A percentile compares a stretch with the other conserved stretches of the same genome.
Conservation (phyloP, 306 rosid species). For the Prunus fruticosa region DNA sequence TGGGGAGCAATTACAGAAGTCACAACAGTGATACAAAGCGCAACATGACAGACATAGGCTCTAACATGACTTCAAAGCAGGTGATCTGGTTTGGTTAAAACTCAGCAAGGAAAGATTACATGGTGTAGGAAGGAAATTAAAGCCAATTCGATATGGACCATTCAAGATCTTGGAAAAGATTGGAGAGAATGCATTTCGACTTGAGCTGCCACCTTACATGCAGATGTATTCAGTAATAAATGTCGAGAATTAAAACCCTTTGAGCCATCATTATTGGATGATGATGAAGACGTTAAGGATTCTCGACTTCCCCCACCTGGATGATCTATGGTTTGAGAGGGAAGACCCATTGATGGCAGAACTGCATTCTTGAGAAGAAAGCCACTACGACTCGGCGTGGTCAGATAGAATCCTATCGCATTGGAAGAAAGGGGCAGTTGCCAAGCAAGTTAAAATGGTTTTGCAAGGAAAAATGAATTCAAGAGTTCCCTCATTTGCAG, state of each 20-base stretch:
- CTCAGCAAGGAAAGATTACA: not conserved
- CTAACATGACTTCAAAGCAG: not conserved
- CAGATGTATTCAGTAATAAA: not conserved
- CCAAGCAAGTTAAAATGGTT: not conserved
- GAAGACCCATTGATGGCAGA: not conserved
- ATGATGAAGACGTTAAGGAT: not conserved
- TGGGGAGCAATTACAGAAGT: not conserved
- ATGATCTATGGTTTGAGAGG: not conserved
- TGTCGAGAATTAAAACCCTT: not conserved
- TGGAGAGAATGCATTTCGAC: not conserved
- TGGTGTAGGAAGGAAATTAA: not conserved
- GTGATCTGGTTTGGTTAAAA: not conserved
- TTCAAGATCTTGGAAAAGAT: not conserved
- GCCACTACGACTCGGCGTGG: not conserved
- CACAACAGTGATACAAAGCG: not conserved
- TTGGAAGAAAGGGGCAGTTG: not conserved
- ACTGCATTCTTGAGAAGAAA: not conserved
- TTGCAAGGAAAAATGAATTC: not conserved
- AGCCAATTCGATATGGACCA: not conserved
- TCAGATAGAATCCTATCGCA: not conserved
- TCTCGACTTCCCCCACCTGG: not conserved
- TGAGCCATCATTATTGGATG: not conserved
- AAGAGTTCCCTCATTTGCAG: not conserved
- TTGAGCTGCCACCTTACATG: not conserved
- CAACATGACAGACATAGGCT: not conserved